phyloP scores from a whole-genome alignment of 139 green algal species.

The Chlorella sorokiniana region DNA sequence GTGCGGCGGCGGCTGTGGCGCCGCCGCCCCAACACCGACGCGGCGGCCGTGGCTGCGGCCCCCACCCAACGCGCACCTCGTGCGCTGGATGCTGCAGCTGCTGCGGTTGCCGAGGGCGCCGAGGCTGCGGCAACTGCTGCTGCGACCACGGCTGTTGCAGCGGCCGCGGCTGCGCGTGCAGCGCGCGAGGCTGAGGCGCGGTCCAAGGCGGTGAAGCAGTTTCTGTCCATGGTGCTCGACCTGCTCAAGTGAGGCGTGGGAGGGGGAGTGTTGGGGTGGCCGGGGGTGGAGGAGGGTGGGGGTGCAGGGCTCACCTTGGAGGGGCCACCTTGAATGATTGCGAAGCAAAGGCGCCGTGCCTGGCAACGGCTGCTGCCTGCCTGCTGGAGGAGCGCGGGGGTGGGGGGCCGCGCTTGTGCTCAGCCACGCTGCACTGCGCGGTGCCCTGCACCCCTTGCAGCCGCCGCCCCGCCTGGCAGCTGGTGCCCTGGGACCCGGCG shows the following conservation, averaged over 20 bases:
- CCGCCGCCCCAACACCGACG: background rate
- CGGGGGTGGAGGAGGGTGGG: no score
- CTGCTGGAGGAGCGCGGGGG: background rate
- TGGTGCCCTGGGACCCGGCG: conserved; percentile 57
- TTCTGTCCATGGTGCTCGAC: conserved; percentile 50
- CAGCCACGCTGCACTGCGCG: background rate
- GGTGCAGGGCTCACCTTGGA: no score
- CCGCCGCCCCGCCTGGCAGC: conserved; percentile 40
- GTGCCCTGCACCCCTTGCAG: background rate
- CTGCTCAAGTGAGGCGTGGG: conserved; percentile 19
- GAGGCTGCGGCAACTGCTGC: background rate
- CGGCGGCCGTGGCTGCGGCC: background rate
- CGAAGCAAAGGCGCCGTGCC: background rate
- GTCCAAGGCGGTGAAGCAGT: conserved; percentile 36
- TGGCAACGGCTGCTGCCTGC: background rate
- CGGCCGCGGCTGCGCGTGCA: background rate
- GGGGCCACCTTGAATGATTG: background rate
- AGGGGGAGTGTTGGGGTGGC: no score
- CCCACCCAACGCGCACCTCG: background rate
- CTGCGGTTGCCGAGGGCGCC: conserved; percentile 32
- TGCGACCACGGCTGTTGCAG: background rate
- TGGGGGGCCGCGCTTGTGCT: background rate
- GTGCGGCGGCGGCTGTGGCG: conserved; percentile 46
- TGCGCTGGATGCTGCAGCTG: conserved; percentile 15
- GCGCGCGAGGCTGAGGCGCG: conserved; percentile 45